These are phyloP conservation scores for Voacanga thouarsii DNA, from an alignment of 257 asterid genomes.

Conservation along the genomic window DNA sequence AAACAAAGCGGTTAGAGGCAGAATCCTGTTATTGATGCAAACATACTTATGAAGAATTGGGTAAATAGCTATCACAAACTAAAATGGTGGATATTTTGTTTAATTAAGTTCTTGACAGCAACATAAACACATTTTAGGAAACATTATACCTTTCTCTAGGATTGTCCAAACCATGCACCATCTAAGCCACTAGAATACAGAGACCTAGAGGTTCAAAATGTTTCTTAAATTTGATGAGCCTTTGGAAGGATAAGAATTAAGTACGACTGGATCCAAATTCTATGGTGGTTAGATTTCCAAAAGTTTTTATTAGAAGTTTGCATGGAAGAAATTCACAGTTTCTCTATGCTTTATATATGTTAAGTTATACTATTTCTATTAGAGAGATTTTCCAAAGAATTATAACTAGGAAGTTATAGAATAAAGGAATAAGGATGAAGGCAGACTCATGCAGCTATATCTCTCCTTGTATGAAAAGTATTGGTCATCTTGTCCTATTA, in stretches of 20 bases:
- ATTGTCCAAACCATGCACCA: neutral
- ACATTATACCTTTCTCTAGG: neutral
- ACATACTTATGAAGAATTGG: neutral
- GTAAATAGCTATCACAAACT: neutral
- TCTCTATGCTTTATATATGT: neutral
- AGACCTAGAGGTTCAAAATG: neutral
- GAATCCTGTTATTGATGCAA: neutral
- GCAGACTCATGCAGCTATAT: neutral
- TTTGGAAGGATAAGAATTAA: neutral
- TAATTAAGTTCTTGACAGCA: too few species aligned
- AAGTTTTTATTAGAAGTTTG: neutral
- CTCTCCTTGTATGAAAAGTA: neutral
- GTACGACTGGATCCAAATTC: neutral
- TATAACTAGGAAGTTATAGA: neutral
- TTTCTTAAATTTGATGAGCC: neutral
- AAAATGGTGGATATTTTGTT: neutral
- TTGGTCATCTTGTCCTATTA: neutral
- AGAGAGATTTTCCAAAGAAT: neutral
- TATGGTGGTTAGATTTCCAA: too few species aligned
- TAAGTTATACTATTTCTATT: too few species aligned
- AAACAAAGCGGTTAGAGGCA: neutral
- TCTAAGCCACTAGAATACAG: neutral
- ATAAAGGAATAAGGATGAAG: neutral
- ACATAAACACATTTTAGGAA: neutral
- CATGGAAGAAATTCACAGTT: neutral